phyloP scores from a whole-genome alignment of 164 flowering plant genomes.

The Amborella trichopoda region DNA sequence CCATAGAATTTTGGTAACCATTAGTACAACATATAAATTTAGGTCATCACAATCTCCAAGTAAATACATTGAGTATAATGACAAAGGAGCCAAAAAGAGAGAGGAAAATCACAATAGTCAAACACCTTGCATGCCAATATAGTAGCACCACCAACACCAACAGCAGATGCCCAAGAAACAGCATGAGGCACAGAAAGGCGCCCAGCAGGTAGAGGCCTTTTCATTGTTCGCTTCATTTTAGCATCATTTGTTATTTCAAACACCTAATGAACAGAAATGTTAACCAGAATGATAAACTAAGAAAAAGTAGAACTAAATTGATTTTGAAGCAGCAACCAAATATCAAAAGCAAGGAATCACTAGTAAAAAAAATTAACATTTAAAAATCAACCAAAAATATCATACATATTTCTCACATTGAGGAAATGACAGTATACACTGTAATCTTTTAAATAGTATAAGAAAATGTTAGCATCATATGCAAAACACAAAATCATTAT shows the following conservation, averaged over 20 bases:
- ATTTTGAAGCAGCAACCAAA: no score
- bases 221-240: conserved; percentile 82
- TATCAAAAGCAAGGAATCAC: no score
- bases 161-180: conserved; percentile 59
- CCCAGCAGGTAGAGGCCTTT: conserved; percentile 89
- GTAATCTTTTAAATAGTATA: no score
- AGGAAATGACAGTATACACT: no score
- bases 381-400: no score
- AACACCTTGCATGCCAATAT: conserved; percentile 72
- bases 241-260: conserved; percentile 87
- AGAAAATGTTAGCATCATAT: no score
- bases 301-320: no score
- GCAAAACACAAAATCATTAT: no score
- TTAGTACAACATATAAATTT: conserved; percentile 16
- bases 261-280: conserved; percentile 34
- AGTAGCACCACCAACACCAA: conserved; percentile 75
- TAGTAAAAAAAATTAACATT: no score
- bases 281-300: no score
- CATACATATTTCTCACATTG: no score
- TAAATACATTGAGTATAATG: background rate
- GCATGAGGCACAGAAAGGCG: conserved; percentile 73
- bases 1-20: conserved; percentile 17
- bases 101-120: conserved; percentile 2
- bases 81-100: background rate
- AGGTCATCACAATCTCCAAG: background rate